Percentiles rank a stretch among this genome's conserved stretches.
phyloP scores from a whole-genome alignment of 768 basidiomycete species.

The Tephrocybe sp. region DNA sequence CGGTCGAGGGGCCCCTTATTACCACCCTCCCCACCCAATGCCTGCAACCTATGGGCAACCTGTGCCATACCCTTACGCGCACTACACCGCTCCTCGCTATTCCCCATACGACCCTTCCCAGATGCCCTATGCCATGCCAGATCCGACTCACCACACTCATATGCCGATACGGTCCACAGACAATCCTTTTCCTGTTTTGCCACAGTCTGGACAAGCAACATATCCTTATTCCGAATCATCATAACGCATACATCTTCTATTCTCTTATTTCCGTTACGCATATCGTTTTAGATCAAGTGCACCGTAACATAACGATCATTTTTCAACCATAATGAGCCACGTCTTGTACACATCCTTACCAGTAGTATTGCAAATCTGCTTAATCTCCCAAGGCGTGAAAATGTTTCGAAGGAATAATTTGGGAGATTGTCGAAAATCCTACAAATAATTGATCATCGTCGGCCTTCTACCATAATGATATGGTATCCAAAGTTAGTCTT shows the following conservation, averaged over 20 bases:
- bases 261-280: not conserved
- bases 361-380: not conserved
- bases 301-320: not conserved
- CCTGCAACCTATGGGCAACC: constrained; percentile 7
- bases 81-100: constrained; percentile 17
- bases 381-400: not conserved
- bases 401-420: no score
- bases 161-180: constrained; percentile 12
- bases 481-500: constrained; percentile 88
- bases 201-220: constrained; percentile 10
- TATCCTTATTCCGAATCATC: constrained; percentile 21
- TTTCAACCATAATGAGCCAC: not conserved
- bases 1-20: constrained; percentile 9
- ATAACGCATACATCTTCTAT: not conserved
- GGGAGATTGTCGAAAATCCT: not conserved
- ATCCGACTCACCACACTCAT: constrained; percentile 6
- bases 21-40: constrained; percentile 11
- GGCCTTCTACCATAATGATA: constrained; percentile 89
- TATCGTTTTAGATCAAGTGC: not conserved
- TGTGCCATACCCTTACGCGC: constrained; percentile 16
- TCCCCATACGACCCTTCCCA: constrained; percentile 14
- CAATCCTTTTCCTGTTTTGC: constrained; percentile 20
- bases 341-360: not conserved
- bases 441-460: constrained; percentile 38
- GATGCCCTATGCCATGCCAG: constrained; percentile 9